Percentiles rank a stretch among this genome's conserved stretches.
Conservation (phyloP, 306 rosid species). For the Cucurbita argyrosperma region DNA sequence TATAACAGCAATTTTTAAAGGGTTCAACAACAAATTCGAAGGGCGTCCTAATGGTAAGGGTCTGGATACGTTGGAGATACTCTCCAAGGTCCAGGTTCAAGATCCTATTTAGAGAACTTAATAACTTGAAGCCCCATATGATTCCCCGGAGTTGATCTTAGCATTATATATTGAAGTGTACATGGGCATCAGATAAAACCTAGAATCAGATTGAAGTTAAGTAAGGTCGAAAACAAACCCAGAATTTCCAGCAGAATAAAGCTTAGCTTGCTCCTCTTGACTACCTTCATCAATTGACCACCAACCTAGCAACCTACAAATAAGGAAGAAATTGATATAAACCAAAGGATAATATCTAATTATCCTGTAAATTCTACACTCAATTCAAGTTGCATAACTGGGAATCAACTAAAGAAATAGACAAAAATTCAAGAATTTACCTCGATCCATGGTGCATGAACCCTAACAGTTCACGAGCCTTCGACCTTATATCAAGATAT, state of each 20-base stretch:
- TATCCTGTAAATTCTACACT: not conserved
- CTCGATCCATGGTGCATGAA: conserved; percentile 71
- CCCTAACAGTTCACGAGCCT: conserved; percentile 51
- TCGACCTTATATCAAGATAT: conserved; percentile 40
- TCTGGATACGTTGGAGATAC: not conserved
- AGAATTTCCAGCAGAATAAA: conserved; percentile 39
- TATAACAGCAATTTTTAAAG: not conserved
- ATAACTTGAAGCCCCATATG: not conserved
- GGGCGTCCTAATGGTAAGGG: not conserved
- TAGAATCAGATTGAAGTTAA: not conserved
- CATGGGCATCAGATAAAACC: not conserved
- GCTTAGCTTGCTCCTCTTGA: conserved; percentile 79
- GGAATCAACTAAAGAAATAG: conserved; percentile 10
- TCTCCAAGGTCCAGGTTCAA: not conserved
- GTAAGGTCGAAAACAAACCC: conserved; percentile 38
- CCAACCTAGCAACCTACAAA: conserved; percentile 75
- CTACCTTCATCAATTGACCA: conserved; percentile 90
- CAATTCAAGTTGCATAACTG: not conserved
- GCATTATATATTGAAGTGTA: not conserved
- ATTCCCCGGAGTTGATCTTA: not conserved
- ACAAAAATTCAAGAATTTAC: conserved; percentile 20
- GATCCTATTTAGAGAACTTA: not conserved
- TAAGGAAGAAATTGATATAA: conserved; percentile 7
- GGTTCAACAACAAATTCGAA: not conserved
- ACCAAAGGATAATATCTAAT: not conserved